A percentile compares a stretch with the other conserved stretches of the same genome.
Conservation (phyloP, 495 filamentous ascomycete genomes). For the Tuber brumale region DNA sequence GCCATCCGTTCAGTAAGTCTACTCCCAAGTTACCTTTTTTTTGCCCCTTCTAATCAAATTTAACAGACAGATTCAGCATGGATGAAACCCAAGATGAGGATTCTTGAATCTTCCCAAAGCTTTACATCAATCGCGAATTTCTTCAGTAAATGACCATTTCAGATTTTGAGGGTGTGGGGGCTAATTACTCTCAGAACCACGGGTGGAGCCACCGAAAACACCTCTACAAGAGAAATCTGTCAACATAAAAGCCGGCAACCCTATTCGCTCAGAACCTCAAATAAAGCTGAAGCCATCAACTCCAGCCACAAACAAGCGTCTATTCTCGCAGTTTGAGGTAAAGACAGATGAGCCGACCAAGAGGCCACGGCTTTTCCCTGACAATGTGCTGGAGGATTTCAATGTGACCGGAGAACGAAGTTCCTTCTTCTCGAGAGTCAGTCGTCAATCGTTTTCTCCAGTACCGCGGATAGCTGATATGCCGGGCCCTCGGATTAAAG, state of each 20-base stretch:
- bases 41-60: neutral
- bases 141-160: neutral
- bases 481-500: neutral
- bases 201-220: slow-evolving; percentile 11
- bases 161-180: neutral
- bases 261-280: slow-evolving; percentile 8
- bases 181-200: neutral
- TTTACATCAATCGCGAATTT: neutral
- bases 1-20: slow-evolving; percentile 43
- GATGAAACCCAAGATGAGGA: slow-evolving; percentile 2
- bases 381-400: slow-evolving; percentile 17
- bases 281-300: slow-evolving; percentile 12
- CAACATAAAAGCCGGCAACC: slow-evolving; percentile 23
- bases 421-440: slow-evolving; percentile 28
- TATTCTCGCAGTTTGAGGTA: slow-evolving; percentile 6
- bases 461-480: neutral
- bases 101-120: slow-evolving; percentile 12
- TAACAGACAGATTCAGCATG: slow-evolving; percentile 5
- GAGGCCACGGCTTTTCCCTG: slow-evolving; percentile 17
- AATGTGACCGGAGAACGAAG: slow-evolving; percentile 27
- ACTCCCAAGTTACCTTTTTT: neutral
- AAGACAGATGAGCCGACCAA: slow-evolving; percentile 27
- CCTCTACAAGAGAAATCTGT: slow-evolving; percentile 13
- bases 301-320: slow-evolving; percentile 22
- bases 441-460: neutral